These are phyloP conservation scores for Plantago coronopus DNA, from an alignment of 305 asterid genomes.

Conservation along the genomic window DNA sequence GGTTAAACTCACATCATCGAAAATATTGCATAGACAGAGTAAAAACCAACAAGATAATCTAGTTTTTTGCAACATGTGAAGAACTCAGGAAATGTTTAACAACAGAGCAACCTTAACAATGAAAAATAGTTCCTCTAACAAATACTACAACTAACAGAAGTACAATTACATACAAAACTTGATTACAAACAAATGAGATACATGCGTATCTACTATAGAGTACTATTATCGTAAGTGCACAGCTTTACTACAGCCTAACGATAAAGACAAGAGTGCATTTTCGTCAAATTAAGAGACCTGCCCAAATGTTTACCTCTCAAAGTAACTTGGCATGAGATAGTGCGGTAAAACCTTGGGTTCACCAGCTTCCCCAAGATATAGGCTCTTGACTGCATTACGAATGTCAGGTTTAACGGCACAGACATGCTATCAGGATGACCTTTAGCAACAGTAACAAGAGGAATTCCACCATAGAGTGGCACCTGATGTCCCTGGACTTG, in stretches of 20 bases:
- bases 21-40: background rate
- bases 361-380: slow-evolving; percentile 73
- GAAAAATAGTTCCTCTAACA: background rate
- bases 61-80: no score
- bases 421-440: slow-evolving; percentile 36
- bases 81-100: no score
- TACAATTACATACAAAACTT: slow-evolving; percentile 14
- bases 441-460: slow-evolving; percentile 36
- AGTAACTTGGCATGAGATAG: slow-evolving; percentile 43
- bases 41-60: no score
- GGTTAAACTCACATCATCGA: background rate
- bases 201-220: background rate
- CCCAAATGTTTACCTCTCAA: slow-evolving; percentile 52
- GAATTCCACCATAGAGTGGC: slow-evolving; percentile 83
- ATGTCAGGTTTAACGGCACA: slow-evolving; percentile 71
- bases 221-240: background rate
- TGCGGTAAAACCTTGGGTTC: slow-evolving; percentile 53
- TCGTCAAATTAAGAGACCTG: slow-evolving; percentile 46
- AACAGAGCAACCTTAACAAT: no score
- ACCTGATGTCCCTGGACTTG: slow-evolving; percentile 62
- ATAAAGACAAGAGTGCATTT: slow-evolving; percentile 47
- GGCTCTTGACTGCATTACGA: slow-evolving; percentile 66
- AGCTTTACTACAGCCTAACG: slow-evolving; percentile 20
- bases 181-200: slow-evolving; percentile 12
- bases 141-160: slow-evolving; percentile 15